Conservation (phyloP, 176 grass and related monocot species). For the Zoysia pacifica region DNA sequence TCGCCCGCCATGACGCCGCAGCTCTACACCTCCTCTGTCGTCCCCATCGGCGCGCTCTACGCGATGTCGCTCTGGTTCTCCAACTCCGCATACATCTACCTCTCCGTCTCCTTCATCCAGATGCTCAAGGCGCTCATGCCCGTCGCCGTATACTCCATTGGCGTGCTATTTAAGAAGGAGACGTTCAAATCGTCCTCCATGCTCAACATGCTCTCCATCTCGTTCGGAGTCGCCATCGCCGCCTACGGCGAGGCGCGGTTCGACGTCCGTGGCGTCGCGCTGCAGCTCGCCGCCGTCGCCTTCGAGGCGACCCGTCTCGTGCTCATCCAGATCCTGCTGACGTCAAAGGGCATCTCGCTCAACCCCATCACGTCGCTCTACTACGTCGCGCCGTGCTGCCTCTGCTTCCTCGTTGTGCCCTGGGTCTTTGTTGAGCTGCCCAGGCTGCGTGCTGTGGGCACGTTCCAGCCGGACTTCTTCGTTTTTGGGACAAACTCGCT, state of each 20-base stretch:
- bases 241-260: slow-evolving; percentile 95
- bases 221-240: slow-evolving; percentile 85
- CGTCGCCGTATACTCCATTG: slow-evolving; percentile 90
- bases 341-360: slow-evolving; percentile 90
- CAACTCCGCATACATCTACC: slow-evolving; percentile 98
- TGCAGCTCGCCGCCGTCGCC: slow-evolving; percentile 82
- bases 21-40: slow-evolving; percentile 72
- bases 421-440: slow-evolving; percentile 85
- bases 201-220: slow-evolving; percentile 98
- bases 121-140: slow-evolving; percentile 99
- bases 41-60: slow-evolving; percentile 90
- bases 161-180: slow-evolving; percentile 76
- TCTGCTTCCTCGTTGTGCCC: slow-evolving; percentile 74
- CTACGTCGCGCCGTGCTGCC: slow-evolving; percentile 89
- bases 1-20: slow-evolving; percentile 63
- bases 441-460: slow-evolving; percentile 47
- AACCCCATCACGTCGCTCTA: slow-evolving; percentile 97
- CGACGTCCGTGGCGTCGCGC: slow-evolving; percentile 65
- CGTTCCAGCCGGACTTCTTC: slow-evolving; percentile 74
- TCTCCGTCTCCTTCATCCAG: slow-evolving; percentile 99
- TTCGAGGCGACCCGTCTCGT: slow-evolving; percentile 90
- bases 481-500: slow-evolving; percentile 84
- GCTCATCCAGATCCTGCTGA: slow-evolving; percentile 98
- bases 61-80: slow-evolving; percentile 95
- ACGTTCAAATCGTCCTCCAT: slow-evolving; percentile 58